Conservation (phyloP, 73 alveolate species). For the Durusdinium trenchii region DNA sequence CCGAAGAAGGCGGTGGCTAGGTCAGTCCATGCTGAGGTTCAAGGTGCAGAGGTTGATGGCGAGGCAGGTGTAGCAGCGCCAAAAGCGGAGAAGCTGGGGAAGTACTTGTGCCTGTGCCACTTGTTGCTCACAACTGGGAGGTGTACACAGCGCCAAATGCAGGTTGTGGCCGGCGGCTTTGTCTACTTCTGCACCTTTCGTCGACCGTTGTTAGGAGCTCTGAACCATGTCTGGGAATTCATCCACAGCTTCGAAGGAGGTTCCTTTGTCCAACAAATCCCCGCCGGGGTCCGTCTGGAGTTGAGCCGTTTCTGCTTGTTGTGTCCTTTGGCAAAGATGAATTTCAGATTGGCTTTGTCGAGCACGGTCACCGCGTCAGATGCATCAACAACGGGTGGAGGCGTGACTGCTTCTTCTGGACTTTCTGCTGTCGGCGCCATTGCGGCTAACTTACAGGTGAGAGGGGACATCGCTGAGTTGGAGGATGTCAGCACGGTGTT, state of each 20-base stretch:
- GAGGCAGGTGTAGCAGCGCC: background rate
- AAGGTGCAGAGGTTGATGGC: slow-evolving; percentile 24
- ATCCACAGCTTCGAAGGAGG: background rate
- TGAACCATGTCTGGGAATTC: background rate
- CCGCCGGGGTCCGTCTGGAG: background rate
- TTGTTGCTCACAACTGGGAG: background rate
- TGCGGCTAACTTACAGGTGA: background rate
- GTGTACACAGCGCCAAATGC: background rate
- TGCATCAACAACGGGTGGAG: background rate
- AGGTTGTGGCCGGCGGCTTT: background rate
- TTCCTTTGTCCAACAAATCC: background rate
- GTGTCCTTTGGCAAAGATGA: background rate
- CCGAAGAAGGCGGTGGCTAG: background rate
- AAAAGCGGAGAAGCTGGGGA: background rate
- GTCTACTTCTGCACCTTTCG: background rate
- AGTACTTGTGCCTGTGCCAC: background rate
- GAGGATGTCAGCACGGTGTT: background rate
- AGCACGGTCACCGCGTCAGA: background rate
- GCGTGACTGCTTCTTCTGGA: background rate
- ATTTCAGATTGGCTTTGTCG: background rate
- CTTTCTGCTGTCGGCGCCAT: background rate
- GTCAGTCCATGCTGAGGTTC: background rate
- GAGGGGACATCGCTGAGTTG: background rate
- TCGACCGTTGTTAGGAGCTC: background rate
- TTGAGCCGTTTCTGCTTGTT: background rate